phyloP scores from a whole-genome alignment of 2,329 filamentous ascomycete species.

The Zelopaecilomyces penicillatus region DNA sequence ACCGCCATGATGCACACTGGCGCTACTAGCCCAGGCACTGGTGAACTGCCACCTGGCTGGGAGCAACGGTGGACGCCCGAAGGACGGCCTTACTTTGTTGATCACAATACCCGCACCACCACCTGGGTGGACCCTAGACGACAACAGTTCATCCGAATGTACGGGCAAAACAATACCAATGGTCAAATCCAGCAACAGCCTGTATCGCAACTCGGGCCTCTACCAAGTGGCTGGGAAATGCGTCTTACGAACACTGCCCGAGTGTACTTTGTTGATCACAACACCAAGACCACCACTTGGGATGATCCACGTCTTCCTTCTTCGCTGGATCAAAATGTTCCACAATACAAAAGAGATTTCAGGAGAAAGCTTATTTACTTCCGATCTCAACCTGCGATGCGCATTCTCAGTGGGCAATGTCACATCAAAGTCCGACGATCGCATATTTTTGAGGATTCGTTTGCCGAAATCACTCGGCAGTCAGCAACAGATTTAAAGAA shows the following conservation, averaged over 20 bases:
- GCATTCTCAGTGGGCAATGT: conserved; percentile 91
- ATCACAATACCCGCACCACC: conserved; percentile 95
- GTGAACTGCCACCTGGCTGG: conserved; percentile 92
- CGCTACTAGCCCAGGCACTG: conserved; percentile 83
- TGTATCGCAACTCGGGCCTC: conserved; percentile 87
- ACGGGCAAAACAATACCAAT: conserved; percentile 78
- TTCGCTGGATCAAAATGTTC: conserved; percentile 94
- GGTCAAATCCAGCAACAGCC: conserved; percentile 94
- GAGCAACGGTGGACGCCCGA: conserved; percentile 94
- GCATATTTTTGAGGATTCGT: conserved; percentile 98
- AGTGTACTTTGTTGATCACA: conserved; percentile 98
- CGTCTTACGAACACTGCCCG: conserved; percentile 94
- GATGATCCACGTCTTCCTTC: conserved; percentile 93
- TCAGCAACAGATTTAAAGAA: conserved; percentile 96
- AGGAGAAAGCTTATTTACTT: conserved; percentile 97
- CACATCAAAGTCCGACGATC: conserved; percentile 95
- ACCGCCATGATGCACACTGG: conserved; percentile 91
- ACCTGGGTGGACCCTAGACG: conserved; percentile 97
- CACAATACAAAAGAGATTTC: conserved; percentile 99
- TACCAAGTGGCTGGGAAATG: conserved; percentile 99
- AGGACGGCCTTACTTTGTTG: conserved; percentile 91
- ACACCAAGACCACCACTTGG: conserved; percentile 99
- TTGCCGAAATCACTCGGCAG: conserved; percentile 96
- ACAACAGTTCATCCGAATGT: conserved; percentile 98
- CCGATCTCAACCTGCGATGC: conserved; percentile 91